A percentile compares a stretch with the other conserved stretches of the same genome.
These are phyloP conservation scores for Ophiostoma piceae DNA, from an alignment of 2,329 filamentous ascomycete species.

Conservation along the genomic window DNA sequence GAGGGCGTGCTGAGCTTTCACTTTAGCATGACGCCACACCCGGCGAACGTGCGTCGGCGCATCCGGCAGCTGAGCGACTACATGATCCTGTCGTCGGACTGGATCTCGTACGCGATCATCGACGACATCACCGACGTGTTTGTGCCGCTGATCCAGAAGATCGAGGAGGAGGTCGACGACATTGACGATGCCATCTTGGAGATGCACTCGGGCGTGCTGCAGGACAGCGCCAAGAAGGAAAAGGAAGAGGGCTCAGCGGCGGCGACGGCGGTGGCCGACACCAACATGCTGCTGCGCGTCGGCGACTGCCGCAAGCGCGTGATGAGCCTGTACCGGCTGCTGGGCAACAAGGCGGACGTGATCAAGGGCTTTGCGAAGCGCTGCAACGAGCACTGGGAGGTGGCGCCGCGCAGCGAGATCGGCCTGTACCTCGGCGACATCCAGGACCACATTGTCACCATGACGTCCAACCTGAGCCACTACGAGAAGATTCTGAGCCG, in stretches of 20 bases:
- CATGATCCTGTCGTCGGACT: constrained; percentile 85
- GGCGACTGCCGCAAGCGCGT: constrained; percentile 95
- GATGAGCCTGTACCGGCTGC: constrained; percentile 85
- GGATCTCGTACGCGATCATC: constrained; percentile 97
- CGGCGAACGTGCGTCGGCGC: constrained; percentile 87
- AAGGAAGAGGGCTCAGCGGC: constrained; percentile 26
- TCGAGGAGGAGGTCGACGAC: constrained; percentile 94
- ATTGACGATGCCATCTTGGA: constrained; percentile 89
- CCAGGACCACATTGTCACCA: constrained; percentile 97
- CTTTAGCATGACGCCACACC: constrained; percentile 92
- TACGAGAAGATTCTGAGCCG: constrained; percentile 92
- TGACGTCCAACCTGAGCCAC: constrained; percentile 92
- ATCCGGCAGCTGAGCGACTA: constrained; percentile 94
- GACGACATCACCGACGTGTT: constrained; percentile 98
- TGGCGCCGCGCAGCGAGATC: constrained; percentile 90
- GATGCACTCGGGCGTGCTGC: constrained; percentile 56
- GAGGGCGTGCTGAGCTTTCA: constrained; percentile 96
- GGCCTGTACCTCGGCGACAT: constrained; percentile 97
- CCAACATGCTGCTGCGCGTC: constrained; percentile 78
- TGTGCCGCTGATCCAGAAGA: constrained; percentile 81
- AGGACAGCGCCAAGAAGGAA: constrained; percentile 19
- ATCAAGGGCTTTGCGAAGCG: constrained; percentile 98
- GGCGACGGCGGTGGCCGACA: constrained; percentile 25
- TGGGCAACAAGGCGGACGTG: constrained; percentile 97
- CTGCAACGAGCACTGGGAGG: constrained; percentile 96